Evolutionary conservation across 2,329 filamentous ascomycete species (phyloP).

Genomic region (Apiospora saccharicola): DNA sequence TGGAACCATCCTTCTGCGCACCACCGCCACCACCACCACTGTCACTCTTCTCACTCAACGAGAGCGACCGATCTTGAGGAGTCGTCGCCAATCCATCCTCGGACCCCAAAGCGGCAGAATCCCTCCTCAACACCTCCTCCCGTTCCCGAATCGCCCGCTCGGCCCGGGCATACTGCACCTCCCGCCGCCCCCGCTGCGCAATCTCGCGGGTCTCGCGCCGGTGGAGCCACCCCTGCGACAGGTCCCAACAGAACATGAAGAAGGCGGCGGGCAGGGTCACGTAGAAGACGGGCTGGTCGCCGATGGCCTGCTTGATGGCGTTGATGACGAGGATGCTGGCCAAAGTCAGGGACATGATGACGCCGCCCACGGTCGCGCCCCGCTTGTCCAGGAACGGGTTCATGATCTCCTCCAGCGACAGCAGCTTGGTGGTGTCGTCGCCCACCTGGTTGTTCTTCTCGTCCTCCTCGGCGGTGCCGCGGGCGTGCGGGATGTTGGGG

Average conservation of each 20-base stretch:
- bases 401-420: conserved; percentile 76
- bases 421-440: conserved; percentile 59
- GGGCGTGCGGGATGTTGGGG: conserved; percentile 73
- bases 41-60: not conserved
- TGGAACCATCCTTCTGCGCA: not conserved
- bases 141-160: conserved; percentile 47
- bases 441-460: conserved; percentile 50
- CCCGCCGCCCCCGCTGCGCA: conserved; percentile 61
- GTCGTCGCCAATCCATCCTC: not conserved
- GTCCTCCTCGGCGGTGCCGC: conserved; percentile 61
- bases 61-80: not conserved
- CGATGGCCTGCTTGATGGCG: conserved; percentile 59
- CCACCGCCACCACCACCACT: not conserved
- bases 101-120: not conserved
- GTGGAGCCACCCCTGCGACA: conserved; percentile 68
- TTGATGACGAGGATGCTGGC: conserved; percentile 72
- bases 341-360: conserved; percentile 72
- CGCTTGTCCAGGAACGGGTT: conserved; percentile 76
- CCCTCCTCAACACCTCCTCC: conserved; percentile 33
- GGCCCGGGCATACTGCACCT: conserved; percentile 52
- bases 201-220: conserved; percentile 69
- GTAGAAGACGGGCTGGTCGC: conserved; percentile 68
- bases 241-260: conserved; percentile 73
- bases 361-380: conserved; percentile 68
- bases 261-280: conserved; percentile 74